Evolutionary conservation across 352 stramenopile species (phyloP), one percentile per base, ranked within the genome.

Genomic region (Globisporangium radiosum): DNA sequence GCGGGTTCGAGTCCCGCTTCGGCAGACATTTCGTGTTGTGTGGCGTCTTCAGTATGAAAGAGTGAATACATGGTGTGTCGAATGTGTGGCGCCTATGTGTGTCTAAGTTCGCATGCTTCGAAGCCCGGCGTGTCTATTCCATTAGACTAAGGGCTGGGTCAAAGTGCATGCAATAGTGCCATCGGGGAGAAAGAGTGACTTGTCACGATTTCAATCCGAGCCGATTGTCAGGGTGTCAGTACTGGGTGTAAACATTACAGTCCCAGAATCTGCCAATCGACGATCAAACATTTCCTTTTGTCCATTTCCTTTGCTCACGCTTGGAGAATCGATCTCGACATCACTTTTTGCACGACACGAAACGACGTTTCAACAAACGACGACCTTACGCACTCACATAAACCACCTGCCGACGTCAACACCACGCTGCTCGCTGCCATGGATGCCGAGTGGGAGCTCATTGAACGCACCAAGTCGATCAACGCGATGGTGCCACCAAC

Each of bases 131-230:
- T 94, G 83, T 91, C 85, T 89, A 64, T 92, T 9, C 78, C 52
- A 92, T 94, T 90, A 88, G 85, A 86, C 83, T 94, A 94, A 89
- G 82, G 85, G 86, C 81, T 70, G 82, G 85, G 82, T 94, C 85
- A 94, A 94, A 70, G 70, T 78, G 74, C 71, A 72, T 94, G 85
- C 85, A 68, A 94, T 82, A 94, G 25, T 33, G 25, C 25, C 25
- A 33, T 33, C 1, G 25, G 25, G 1, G 25, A 33, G 25, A 33
- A 33, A 33, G 25, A 33, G 25, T 33, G 25, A 33, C 25, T 33
- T 2, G 25, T 33, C 25, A 33, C 25, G 25, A 33, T 3, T 33
- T 33, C 25, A 33, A 33, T 33, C 53, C 10, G 45, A 69, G 1
- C 14, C 10, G 75, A 65, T 65, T 75, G 69, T 90, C 83, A 78